Evolutionary conservation across 352 stramenopile species (phyloP), one percentile per base, ranked within the genome.

Genomic region (Albugo laibachii): DNA sequence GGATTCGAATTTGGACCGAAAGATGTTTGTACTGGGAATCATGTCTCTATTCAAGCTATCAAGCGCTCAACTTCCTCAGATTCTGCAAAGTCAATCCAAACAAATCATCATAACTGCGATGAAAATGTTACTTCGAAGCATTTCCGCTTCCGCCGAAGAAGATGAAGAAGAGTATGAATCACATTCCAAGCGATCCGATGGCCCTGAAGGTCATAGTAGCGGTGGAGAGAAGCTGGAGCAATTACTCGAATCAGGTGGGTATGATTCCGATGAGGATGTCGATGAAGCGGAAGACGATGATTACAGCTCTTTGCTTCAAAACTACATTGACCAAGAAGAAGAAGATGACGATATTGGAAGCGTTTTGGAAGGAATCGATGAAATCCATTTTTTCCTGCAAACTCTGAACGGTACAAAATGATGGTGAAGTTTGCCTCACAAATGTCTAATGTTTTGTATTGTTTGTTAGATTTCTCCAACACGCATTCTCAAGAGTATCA

Each of bases 281-380:
- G 83, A 97, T 53, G 88, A 97, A 51, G 86, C 96, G 19, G 80
- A 83, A 42, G 92, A 97, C 52, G 80, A 94, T 50, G 77, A 93
- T 48, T 94, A 97, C 57, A 92, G 95, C 55, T 79, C 80, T 12
- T 97, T 96, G 49, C 65, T 95, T 44, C 84, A 91, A 47, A 62
- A 66, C 48, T 84, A 67, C 40, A 61, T 69, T 48, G 80, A 69
- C 48, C 67, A 81, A 52, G 73, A 85, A 21, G 92, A 96, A 42
- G 66, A 75, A 21, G 88, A 96, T n/a, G 89, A 97, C 52, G 83
- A 96, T 48, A 95, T 93, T 55, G 83, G 76, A 54, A 88, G 74
- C 52, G 65, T 94, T 50, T 59, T 97, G 36, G 88, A 97, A 52
- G 69, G 93, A 55, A 76, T 97, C 14, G 84, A 97, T 50, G 83